These are phyloP conservation scores for Allium cepa DNA, from an alignment of 106 monocot species.

Conservation along the genomic window DNA sequence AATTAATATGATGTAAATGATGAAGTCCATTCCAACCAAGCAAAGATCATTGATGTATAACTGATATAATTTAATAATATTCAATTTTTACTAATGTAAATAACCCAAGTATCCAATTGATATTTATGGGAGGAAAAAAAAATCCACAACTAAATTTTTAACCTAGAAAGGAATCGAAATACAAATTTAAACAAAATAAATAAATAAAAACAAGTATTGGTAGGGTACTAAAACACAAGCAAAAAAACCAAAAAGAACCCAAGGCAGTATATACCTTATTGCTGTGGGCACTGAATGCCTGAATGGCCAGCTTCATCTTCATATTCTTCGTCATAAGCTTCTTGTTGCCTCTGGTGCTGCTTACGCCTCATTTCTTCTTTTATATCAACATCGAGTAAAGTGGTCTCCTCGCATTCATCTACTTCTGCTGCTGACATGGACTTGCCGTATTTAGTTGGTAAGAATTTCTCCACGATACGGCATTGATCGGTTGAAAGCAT, in stretches of 20 bases:
- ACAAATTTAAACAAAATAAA: background rate
- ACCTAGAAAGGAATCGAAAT: too few relatives aligned
- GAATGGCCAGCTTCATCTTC: conserved; percentile 21
- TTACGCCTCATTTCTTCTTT: conserved; percentile 52
- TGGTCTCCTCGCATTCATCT: conserved; percentile 59
- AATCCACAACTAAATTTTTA: too few relatives aligned
- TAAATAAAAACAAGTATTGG: background rate
- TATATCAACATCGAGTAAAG: conserved; percentile 43
- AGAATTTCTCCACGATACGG: conserved; percentile 20
- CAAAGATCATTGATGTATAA: too few relatives aligned
- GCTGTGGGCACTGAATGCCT: conserved; percentile 27
- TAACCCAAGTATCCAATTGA: too few relatives aligned
- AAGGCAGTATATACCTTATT: conserved; percentile 4
- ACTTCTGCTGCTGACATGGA: conserved; percentile 34
- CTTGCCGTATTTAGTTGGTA: conserved; percentile 21
- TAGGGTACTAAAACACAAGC: background rate
- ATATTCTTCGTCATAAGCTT: conserved; percentile 49
- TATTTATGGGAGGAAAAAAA: too few relatives aligned
- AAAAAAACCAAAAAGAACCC: background rate
- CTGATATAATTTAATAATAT: too few relatives aligned
- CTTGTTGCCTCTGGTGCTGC: conserved; percentile 30
- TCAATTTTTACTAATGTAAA: too few relatives aligned
- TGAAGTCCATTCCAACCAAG: too few relatives aligned
- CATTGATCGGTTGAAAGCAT: conserved; percentile 34
- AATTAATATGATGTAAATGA: too few relatives aligned